These are phyloP conservation scores for Alternaria consortialis DNA, from an alignment of 2,329 filamentous ascomycete species.

Conservation along the genomic window DNA sequence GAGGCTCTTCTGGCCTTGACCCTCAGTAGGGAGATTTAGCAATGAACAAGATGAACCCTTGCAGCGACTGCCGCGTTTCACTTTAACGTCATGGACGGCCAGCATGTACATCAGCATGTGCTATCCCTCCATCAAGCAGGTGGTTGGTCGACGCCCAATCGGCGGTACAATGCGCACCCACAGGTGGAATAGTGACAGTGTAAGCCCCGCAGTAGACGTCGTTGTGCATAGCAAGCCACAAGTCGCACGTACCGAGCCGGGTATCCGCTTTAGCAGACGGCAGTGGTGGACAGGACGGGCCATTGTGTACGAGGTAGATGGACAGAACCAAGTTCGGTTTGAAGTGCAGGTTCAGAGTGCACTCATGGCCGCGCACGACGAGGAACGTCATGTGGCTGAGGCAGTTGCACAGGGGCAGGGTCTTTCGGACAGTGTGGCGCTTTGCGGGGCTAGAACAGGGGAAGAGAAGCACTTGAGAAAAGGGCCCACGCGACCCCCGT, in stretches of 20 bases:
- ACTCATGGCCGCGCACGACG: not conserved
- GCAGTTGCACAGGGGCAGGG: slow-evolving; percentile 18
- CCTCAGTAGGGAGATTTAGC: not conserved
- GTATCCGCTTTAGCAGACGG: slow-evolving; percentile 11
- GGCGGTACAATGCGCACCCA: slow-evolving; percentile 1
- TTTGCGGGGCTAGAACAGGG: slow-evolving; percentile 25
- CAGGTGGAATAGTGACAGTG: no score
- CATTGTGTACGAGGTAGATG: not conserved
- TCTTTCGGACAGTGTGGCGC: slow-evolving; percentile 14
- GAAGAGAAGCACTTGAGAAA: slow-evolving; percentile 5
- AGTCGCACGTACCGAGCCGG: slow-evolving; percentile 13
- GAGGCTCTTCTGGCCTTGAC: not conserved
- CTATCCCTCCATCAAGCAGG: slow-evolving; percentile 10
- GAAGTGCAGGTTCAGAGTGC: not conserved
- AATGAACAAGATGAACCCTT: not conserved
- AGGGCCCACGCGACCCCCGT: slow-evolving; percentile 28
- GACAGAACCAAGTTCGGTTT: not conserved
- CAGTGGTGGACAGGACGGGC: not conserved
- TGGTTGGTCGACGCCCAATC: slow-evolving; percentile 17
- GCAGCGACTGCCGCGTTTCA: not conserved
- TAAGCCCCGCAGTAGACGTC: slow-evolving; percentile 22
- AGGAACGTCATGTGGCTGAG: slow-evolving; percentile 23
- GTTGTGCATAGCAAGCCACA: slow-evolving; percentile 16
- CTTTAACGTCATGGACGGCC: slow-evolving; percentile 13
- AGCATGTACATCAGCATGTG: slow-evolving; percentile 10